Percentiles rank a stretch among this genome's conserved stretches.
phyloP scores from a whole-genome alignment of 73 alveolate genomes.

The Uronychia setigera region DNA sequence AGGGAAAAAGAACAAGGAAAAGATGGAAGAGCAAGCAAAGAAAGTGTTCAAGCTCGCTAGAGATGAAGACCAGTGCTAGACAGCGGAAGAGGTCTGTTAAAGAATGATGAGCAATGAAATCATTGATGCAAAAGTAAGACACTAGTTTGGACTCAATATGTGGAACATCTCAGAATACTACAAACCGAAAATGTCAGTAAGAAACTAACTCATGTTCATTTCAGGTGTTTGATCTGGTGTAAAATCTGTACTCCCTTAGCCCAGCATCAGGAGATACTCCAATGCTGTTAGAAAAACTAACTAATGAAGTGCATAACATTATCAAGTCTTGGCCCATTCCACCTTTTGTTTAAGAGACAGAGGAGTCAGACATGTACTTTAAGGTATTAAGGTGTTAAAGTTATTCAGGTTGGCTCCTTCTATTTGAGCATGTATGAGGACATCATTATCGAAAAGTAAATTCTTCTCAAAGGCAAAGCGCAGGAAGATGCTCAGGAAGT shows the following conservation, averaged over 20 bases:
- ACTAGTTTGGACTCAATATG: not conserved
- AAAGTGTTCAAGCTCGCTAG: too few species aligned
- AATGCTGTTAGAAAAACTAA: not conserved
- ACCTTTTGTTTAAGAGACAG: not conserved
- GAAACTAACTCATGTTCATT: not conserved
- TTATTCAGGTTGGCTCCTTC: too few species aligned
- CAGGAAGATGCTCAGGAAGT: not conserved
- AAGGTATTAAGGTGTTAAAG: too few species aligned
- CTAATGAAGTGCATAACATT: not conserved
- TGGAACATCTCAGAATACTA: not conserved
- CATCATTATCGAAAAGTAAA: not conserved
- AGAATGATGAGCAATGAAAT: too few species aligned
- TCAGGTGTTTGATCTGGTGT: not conserved
- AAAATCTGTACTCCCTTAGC: not conserved
- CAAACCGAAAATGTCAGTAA: not conserved
- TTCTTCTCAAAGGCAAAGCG: constrained; percentile 1
- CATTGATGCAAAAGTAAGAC: not conserved
- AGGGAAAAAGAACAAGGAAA: too few species aligned
- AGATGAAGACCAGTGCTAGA: too few species aligned
- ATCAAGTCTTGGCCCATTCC: not conserved
- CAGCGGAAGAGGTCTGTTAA: too few species aligned
- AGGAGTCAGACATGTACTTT: not conserved
- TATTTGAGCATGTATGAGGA: too few species aligned
- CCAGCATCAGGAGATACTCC: not conserved
- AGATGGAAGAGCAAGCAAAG: too few species aligned